Evolutionary conservation across 2,329 filamentous ascomycete genomes (phyloP), one percentile per base, ranked within the genome.

Genomic region (Penicillium frequentans): DNA sequence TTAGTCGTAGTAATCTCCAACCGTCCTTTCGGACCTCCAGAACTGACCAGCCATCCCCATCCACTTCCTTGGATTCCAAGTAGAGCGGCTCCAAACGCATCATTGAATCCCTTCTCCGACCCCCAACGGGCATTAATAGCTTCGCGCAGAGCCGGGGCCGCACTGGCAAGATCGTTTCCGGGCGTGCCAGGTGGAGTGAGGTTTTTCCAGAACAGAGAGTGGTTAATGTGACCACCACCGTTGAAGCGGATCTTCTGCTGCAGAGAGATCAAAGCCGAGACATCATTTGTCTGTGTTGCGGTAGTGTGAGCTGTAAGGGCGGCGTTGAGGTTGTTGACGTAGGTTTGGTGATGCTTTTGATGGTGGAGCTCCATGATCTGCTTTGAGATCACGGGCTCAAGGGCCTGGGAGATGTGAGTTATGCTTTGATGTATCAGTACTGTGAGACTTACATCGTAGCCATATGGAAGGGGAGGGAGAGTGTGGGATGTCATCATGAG

Each of bases 311-410:
- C 86, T 72, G 90, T 84, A 56, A 86, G 81, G 45, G 90, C 89
- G 56, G 87, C 83, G 80, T 96, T 96, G 78, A 90, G 89, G 72
- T 90, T 90, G 75, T 88, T 95, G 68, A 96, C 89, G 76, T 96
- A 96, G 68, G 92, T 91, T 77, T 93, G 88, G 81, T 96, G 92
- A 82, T 96, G 92, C 79, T 93, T 96, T 78, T 84, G 85, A 84
- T 96, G 90, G 82, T 96, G 92, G 31, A 96, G 86, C 80, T 96
- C 89, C 92, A 96, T 96, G 80, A 96, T 96, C 78, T 93, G 85
- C 73, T 88, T 87, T 42, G 89, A 92, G 81, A 96, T 84, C 73
- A 82, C 73, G 64, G 83, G 84, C 79, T 97, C 93, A 67, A 97
- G 90, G 46, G 92, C 93, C 81, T 67, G 81, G 76, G 79, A 81